A percentile compares a stretch with the other conserved stretches of the same genome.
Evolutionary conservation across 768 basidiomycete genomes (phyloP).

Genomic region (Cystofilobasidium bisporidii): DNA sequence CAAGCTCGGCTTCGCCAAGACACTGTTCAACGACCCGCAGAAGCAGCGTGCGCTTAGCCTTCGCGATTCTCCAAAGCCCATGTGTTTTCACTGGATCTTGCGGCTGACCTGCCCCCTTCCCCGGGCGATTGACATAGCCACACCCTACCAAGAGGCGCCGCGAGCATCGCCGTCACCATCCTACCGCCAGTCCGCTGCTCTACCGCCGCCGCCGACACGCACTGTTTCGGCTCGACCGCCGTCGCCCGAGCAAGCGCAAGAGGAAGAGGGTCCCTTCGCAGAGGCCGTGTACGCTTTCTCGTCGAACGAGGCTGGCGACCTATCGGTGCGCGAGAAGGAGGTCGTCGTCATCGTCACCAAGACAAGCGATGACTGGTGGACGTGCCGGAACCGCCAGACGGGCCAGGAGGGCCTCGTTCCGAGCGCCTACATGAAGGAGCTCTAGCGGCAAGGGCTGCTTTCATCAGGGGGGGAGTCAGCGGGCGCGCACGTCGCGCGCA

Average conservation of each 20-base stretch:
- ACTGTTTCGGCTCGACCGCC: conserved; percentile 9
- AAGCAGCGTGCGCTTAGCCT: conserved; percentile 1
- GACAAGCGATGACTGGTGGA: conserved; percentile 28
- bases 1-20: conserved; percentile 25
- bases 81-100: too few species aligned
- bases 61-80: not conserved
- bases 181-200: not conserved
- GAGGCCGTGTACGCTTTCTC: not conserved
- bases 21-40: conserved; percentile 23
- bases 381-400: conserved; percentile 9
- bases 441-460: conserved; percentile 8
- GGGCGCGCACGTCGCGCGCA: too few species aligned
- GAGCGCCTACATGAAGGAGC: conserved; percentile 24
- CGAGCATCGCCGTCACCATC: conserved; percentile 2
- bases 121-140: not conserved
- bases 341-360: conserved; percentile 26
- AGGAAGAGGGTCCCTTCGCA: conserved; percentile 11
- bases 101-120: too few species aligned
- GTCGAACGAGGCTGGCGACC: conserved; percentile 19
- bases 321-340: conserved; percentile 15
- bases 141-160: not conserved
- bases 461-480: too few species aligned
- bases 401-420: conserved; percentile 26
- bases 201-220: conserved; percentile 24
- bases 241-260: conserved; percentile 8